phyloP scores from a whole-genome alignment of 345 rosid species.

The Citrus reticulata region DNA sequence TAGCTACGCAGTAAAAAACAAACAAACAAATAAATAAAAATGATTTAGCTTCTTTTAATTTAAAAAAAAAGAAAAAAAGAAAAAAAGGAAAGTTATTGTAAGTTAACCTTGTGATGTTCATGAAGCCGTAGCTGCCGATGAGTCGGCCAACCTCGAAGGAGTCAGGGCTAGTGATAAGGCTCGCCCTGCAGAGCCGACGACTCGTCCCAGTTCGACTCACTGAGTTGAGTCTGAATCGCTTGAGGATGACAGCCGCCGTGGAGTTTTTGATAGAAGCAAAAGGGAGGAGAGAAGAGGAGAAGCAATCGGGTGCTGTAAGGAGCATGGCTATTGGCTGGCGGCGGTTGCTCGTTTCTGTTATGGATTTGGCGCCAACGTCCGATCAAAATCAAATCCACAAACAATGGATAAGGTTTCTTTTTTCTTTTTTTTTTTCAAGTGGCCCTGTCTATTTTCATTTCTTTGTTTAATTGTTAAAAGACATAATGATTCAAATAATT shows the following conservation, averaged over 20 bases:
- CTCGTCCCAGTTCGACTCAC: constrained; percentile 23
- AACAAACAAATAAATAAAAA: no score
- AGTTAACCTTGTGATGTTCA: constrained; percentile 78
- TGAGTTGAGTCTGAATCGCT: constrained; percentile 16
- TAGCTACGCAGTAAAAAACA: constrained; percentile 36
- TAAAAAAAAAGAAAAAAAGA: no score
- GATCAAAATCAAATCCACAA: not conserved
- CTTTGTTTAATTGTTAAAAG: no score
- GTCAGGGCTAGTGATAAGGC: constrained; percentile 60
- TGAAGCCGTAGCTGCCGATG: constrained; percentile 90
- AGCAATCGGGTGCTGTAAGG: constrained; percentile 14
- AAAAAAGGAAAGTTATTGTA: not conserved
- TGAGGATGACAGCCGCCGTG: constrained; percentile 14
- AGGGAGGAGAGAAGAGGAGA: constrained; percentile 7
- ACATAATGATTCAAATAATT: no score
- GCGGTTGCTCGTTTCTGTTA: not conserved
- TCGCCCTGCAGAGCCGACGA: constrained; percentile 45
- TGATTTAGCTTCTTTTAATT: not conserved
- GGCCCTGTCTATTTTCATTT: not conserved
- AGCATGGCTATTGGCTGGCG: constrained; percentile 17
- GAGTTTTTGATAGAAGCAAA: constrained; percentile 15
- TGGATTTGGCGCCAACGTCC: constrained; percentile 1
- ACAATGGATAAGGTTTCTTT: not conserved
- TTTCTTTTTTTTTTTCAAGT: not conserved
- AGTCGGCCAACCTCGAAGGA: constrained; percentile 91